Base-by-base conservation (phyloP, 1,284 basidiomycete genomes). In the Cryptococcus amylolentus region DNA sequence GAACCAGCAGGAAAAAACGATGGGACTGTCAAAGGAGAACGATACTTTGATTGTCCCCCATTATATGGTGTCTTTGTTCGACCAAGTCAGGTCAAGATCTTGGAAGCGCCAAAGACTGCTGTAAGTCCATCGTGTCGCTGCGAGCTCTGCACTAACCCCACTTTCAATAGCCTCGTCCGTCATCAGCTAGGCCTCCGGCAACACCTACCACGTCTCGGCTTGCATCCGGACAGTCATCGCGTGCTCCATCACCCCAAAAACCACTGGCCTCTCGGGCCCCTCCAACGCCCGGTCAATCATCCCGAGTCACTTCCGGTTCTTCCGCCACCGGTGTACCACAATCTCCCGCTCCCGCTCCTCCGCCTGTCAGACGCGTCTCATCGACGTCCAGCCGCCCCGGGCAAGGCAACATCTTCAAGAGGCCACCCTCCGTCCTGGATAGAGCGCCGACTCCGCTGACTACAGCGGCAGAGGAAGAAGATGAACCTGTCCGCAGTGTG, bases 1-100 rank as follows among this genome's bases (percentile, higher is more conserved):
- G 86, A 88, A 63, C 75, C 83, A 4, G 87, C 85, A 45, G 96
- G 96, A 41, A 98, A 98, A 86, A 98, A 99, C 79, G 89, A 98
- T 69, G 96, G 96, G 2, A 84, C 85, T 1, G 89, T 99, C 1
- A 82, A 88, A 49, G 93, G 89, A 28, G 81, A 87, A 56, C 68
- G 78, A 8, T 99, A 98, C 80, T 98, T 99, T 76, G 82, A 81
- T 16, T 95, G 91, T 78, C 82, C 83, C 65, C 80, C 83, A 52
- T 81, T 81, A 39, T 81, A 89, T 75, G 96, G 96, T 46, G 88
- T 98, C 42, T 98, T 99, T 75, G 88, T 98, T 5, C 82, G 92
- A 23, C 86, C 89, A 0, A 88, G 87, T 70, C 91, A 94, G 75
- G 89, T 98, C 58, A 89, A 85, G 69, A 70, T 85, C n/a, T 53